Conservation (phyloP, 148 eudicot genomes). For the Pharnaceum exiguum region DNA sequence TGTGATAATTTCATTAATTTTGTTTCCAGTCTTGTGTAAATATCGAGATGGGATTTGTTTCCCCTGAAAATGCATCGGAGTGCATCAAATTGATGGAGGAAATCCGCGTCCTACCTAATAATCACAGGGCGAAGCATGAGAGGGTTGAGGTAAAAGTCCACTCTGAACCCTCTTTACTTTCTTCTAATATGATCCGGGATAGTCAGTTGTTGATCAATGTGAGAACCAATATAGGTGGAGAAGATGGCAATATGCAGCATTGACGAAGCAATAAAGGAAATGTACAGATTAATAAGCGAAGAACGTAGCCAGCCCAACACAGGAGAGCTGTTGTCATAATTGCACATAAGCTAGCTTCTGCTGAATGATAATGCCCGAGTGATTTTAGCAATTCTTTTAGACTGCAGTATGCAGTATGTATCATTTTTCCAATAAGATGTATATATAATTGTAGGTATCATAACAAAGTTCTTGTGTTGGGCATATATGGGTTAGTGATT, state of each 20-base stretch:
- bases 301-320: constrained; percentile 1
- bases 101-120: constrained; percentile 55
- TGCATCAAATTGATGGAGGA: constrained; percentile 69
- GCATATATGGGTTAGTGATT: too few relatives aligned
- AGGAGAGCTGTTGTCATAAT: neutral
- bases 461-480: too few relatives aligned
- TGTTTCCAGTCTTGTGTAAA: constrained; percentile 65
- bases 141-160: constrained; percentile 48
- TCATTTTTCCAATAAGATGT: neutral
- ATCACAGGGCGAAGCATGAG: constrained; percentile 61
- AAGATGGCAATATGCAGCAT: constrained; percentile 66
- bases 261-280: constrained; percentile 60
- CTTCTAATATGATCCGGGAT: neutral
- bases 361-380: neutral
- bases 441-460: constrained; percentile 20
- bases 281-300: constrained; percentile 33
- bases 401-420: constrained; percentile 11
- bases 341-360: constrained; percentile 8
- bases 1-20: neutral
- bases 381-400: constrained; percentile 5
- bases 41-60: constrained; percentile 69
- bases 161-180: neutral
- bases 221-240: constrained; percentile 51
- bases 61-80: constrained; percentile 82
- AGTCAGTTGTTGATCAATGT: neutral